These are phyloP conservation scores for Aspergillus nidulans DNA, from an alignment of 495 filamentous ascomycete species.

Conservation along the genomic window DNA sequence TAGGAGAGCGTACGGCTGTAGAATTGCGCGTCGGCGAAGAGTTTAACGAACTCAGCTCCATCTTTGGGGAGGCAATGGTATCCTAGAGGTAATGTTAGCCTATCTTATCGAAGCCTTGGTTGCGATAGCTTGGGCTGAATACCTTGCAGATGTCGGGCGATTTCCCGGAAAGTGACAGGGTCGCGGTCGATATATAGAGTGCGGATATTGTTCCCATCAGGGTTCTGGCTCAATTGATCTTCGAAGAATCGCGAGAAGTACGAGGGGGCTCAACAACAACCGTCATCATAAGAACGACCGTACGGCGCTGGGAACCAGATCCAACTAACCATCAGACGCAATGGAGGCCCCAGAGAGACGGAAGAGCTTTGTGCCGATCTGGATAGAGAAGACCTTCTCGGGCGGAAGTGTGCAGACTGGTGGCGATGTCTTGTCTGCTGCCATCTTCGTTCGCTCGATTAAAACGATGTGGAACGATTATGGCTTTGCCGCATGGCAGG, in stretches of 20 bases:
- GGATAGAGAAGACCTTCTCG: conserved; percentile 82
- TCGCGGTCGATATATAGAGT: conserved; percentile 96
- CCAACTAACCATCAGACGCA: conserved; percentile 83
- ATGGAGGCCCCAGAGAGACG: conserved; percentile 91
- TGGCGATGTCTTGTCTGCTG: neutral
- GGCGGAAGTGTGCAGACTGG: conserved; percentile 38
- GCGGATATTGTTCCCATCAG: conserved; percentile 50
- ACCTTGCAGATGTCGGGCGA: conserved; percentile 87
- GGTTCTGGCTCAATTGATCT: conserved; percentile 66
- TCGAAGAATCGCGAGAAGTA: conserved; percentile 96
- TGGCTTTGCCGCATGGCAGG: neutral
- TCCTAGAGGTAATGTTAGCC: conserved; percentile 38
- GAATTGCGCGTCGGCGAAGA: conserved; percentile 96
- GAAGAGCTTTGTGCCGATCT: conserved; percentile 89
- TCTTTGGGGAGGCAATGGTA: conserved; percentile 85
- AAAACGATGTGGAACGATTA: neutral
- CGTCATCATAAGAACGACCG: conserved; percentile 4
- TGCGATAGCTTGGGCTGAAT: neutral
- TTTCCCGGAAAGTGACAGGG: conserved; percentile 83
- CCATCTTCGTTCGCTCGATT: neutral
- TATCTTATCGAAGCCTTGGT: neutral
- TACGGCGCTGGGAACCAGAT: neutral
- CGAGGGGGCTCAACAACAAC: conserved; percentile 68
- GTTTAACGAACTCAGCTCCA: conserved; percentile 78
- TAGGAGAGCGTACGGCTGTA: conserved; percentile 77